Evolutionary conservation across 257 asterid species (phyloP).

Genomic region (Anisodus acutangulus): DNA sequence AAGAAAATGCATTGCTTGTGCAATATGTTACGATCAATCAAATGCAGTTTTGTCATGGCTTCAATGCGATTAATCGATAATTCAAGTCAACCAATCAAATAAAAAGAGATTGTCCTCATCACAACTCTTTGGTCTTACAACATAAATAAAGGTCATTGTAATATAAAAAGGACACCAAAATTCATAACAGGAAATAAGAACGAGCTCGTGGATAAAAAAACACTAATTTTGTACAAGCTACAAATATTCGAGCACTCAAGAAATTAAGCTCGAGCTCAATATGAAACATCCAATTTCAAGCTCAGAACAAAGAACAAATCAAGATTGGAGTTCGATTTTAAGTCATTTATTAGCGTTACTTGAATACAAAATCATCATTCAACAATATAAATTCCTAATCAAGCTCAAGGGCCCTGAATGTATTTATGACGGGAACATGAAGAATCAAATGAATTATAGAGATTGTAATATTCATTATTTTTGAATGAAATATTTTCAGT

Average conservation of each 20-base stretch:
- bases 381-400: neutral
- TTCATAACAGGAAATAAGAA: neutral
- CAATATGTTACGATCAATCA: neutral
- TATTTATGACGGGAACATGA: neutral
- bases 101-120: neutral
- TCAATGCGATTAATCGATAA: neutral
- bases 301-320: neutral
- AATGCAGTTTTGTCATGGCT: neutral
- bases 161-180: neutral
- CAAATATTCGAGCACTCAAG: neutral
- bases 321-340: neutral
- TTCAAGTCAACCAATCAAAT: neutral
- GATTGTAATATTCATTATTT: neutral
- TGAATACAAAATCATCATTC: neutral
- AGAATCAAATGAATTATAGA: neutral
- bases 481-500: neutral
- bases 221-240: fast-evolving
- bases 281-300: neutral
- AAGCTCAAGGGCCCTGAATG: neutral
- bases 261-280: neutral
- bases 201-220: neutral
- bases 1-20: neutral
- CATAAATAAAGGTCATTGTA: neutral
- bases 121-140: neutral
- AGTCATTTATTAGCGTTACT: neutral